Conservation (phyloP, 2,329 filamentous ascomycete species). For the Fusarium sp. region DNA sequence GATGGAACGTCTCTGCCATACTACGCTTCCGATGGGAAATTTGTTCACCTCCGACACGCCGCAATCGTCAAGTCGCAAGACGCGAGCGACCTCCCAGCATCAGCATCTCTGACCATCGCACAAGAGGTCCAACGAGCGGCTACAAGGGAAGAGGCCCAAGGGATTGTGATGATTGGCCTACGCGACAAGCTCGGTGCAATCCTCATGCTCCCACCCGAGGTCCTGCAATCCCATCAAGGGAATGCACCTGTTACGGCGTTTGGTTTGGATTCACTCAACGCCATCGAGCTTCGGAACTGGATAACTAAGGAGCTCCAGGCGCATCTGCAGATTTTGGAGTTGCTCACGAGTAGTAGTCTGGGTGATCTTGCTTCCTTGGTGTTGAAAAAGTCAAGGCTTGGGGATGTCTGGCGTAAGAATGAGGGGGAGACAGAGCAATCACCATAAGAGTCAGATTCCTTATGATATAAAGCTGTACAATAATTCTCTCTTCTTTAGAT, state of each 20-base stretch:
- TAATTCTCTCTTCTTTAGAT: background rate
- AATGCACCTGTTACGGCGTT: background rate
- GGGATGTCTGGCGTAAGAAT: background rate
- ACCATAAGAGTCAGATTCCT: background rate
- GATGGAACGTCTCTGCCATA: background rate
- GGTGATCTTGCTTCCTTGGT: background rate
- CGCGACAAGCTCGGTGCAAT: background rate
- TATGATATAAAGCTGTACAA: background rate
- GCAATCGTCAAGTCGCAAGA: background rate
- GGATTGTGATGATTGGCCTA: background rate
- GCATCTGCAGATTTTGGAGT: background rate
- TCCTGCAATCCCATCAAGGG: background rate
- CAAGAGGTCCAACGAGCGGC: background rate
- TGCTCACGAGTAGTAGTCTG: background rate
- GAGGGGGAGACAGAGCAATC: background rate
- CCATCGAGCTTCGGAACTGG: background rate
- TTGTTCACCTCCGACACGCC: background rate
- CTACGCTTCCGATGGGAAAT: background rate
- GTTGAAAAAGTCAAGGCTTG: background rate
- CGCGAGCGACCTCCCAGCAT: background rate
- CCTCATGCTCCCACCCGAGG: background rate
- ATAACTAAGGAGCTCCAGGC: background rate
- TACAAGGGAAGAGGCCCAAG: background rate
- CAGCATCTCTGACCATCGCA: background rate
- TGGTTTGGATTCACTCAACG: background rate